Percentiles rank a stretch among this genome's conserved stretches.
Conservation (phyloP, 148 eudicot genomes). For the Fagopyrum esculentum region DNA sequence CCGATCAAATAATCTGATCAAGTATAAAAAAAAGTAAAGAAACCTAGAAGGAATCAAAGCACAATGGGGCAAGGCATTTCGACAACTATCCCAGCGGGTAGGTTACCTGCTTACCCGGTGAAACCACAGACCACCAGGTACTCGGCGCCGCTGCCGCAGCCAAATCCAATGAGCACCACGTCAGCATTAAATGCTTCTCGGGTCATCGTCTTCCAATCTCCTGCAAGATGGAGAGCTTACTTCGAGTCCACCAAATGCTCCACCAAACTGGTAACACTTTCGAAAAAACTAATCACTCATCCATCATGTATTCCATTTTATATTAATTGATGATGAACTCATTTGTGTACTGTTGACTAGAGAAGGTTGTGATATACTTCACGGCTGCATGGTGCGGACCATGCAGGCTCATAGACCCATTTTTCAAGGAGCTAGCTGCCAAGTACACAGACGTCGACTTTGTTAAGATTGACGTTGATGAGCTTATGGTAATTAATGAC, state of each 20-base stretch:
- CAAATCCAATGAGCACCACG: background rate
- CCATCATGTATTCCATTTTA: background rate
- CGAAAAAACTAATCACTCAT: background rate
- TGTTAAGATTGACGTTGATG: conserved; percentile 19
- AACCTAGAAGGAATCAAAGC: background rate
- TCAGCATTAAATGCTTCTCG: background rate
- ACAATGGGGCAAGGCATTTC: background rate
- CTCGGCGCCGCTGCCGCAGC: conserved; percentile 8
- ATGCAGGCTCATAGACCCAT: conserved; percentile 16
- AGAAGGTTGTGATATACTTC: conserved; percentile 17
- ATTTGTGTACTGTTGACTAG: background rate
- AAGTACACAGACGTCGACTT: conserved; percentile 15
- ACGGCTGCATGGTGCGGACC: conserved; percentile 19
- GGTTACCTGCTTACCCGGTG: background rate
- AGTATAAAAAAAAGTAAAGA: background rate
- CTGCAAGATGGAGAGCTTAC: conserved; percentile 12
- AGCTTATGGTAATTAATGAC: conserved; percentile 5
- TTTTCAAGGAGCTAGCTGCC: conserved; percentile 7
- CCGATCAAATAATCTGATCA: background rate
- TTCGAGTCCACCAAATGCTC: conserved; percentile 11
- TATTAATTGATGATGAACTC: background rate
- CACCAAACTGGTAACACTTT: conserved; percentile 7
- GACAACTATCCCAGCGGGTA: background rate
- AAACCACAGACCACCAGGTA: background rate
- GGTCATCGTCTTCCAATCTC: conserved; percentile 22